These are phyloP conservation scores for Tuber borchii DNA, from an alignment of 495 filamentous ascomycete genomes.

Conservation along the genomic window DNA sequence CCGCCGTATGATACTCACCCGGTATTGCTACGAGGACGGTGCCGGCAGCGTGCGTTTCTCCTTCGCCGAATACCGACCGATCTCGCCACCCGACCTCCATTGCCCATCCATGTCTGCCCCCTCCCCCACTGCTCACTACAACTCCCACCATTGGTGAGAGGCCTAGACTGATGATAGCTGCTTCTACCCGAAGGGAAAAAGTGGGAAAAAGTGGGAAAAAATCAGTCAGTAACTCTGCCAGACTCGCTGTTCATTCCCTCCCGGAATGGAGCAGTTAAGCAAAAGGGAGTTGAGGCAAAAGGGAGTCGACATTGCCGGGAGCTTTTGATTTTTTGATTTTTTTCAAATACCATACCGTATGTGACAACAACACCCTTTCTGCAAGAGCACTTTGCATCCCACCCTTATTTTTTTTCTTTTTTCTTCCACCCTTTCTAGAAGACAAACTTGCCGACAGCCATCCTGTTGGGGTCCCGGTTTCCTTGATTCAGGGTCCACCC, in stretches of 20 bases:
- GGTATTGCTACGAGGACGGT: too few relatives aligned
- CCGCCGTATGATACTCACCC: too few relatives aligned
- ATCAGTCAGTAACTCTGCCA: neutral
- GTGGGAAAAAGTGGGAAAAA: neutral
- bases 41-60: neutral
- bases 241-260: neutral
- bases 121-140: neutral
- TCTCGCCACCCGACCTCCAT: neutral
- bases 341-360: too few relatives aligned
- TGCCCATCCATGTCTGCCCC: neutral
- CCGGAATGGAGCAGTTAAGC: neutral
- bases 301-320: too few relatives aligned
- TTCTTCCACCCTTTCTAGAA: too few relatives aligned
- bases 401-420: too few relatives aligned
- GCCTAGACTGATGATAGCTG: neutral
- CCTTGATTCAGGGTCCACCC: neutral
- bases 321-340: too few relatives aligned
- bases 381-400: neutral
- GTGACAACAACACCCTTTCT: neutral
- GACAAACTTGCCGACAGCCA: too few relatives aligned
- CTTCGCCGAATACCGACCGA: neutral
- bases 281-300: neutral
- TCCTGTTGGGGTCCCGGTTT: neutral
- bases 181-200: neutral
- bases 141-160: too few relatives aligned